Percentiles rank a stretch among this genome's conserved stretches.
phyloP scores from a whole-genome alignment of 208 protist species.

The Acanthamoeba divionensis region DNA sequence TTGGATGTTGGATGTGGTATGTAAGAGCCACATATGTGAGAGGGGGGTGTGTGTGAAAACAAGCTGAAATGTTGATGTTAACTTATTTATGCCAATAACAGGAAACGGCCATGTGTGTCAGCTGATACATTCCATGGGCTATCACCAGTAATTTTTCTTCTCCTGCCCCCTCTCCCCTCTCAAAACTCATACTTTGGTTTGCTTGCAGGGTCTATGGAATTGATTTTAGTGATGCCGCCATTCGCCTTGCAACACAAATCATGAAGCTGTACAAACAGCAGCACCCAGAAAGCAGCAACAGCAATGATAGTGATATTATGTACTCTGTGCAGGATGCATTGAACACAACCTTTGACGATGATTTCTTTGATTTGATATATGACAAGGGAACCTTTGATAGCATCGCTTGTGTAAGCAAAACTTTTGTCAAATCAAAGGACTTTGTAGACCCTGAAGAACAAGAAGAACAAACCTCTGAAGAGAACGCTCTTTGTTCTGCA shows the following conservation, averaged over 20 bases:
- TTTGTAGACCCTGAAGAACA: background rate
- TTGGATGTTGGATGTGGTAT: background rate
- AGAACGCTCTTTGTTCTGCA: too few species aligned
- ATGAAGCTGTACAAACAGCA: background rate
- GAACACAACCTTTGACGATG: background rate
- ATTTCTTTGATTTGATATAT: background rate
- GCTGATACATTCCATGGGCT: background rate
- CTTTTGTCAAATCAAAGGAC: background rate
- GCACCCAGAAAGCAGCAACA: background rate
- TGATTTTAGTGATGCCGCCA: background rate
- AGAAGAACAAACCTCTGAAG: background rate
- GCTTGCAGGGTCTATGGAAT: background rate
- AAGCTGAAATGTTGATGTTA: too few species aligned
- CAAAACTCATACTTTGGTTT: background rate
- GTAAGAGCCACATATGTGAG: too few species aligned
- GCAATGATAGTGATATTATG: background rate
- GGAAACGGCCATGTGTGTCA: conserved; percentile 13
- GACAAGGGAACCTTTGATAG: conserved; percentile 9
- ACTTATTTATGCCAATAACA: too few species aligned
- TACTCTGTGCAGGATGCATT: background rate
- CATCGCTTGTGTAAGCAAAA: conserved; percentile 30
- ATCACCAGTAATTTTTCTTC: background rate
- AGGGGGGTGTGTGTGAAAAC: too few species aligned
- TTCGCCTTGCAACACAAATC: background rate
- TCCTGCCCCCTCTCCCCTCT: background rate